phyloP scores from a whole-genome alignment of 2,329 filamentous ascomycete genomes.

The Lasiodiplodia citricola region DNA sequence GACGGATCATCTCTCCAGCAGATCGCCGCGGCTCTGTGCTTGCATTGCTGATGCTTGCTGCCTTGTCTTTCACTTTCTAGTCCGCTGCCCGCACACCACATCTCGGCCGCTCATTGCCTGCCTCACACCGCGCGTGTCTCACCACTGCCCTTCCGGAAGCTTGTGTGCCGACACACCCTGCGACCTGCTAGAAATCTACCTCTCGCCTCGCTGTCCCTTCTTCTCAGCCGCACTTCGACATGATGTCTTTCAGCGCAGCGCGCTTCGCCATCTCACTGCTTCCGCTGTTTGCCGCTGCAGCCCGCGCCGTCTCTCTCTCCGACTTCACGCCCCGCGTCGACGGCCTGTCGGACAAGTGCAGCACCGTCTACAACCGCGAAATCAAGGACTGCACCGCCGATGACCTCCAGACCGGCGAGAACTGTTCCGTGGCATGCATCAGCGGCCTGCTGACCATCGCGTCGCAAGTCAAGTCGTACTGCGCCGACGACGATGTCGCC shows the following conservation, averaged over 20 bases:
- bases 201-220: not conserved
- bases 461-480: conserved; percentile 40
- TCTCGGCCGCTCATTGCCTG: conserved; percentile 12
- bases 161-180: not conserved
- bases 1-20: not conserved
- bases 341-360: conserved; percentile 46
- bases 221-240: not conserved
- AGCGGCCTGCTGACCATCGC: conserved; percentile 45
- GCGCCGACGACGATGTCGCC: conserved; percentile 41
- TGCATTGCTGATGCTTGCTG: conserved; percentile 17
- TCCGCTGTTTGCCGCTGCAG: conserved; percentile 31
- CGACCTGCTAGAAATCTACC: not conserved
- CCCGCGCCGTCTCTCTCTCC: conserved; percentile 48
- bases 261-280: conserved; percentile 13
- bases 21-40: conserved; percentile 5
- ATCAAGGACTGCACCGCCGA: conserved; percentile 47
- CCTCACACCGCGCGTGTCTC: conserved; percentile 20
- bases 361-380: conserved; percentile 46
- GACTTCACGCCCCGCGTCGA: conserved; percentile 52
- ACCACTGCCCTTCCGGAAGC: conserved; percentile 15
- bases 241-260: conserved; percentile 20
- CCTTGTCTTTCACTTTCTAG: conserved; percentile 2
- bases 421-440: conserved; percentile 47
- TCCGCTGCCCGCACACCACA: not conserved
- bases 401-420: conserved; percentile 36